Evolutionary conservation across 495 filamentous ascomycete genomes (phyloP).

Genomic region (Penicillium coffeae): DNA sequence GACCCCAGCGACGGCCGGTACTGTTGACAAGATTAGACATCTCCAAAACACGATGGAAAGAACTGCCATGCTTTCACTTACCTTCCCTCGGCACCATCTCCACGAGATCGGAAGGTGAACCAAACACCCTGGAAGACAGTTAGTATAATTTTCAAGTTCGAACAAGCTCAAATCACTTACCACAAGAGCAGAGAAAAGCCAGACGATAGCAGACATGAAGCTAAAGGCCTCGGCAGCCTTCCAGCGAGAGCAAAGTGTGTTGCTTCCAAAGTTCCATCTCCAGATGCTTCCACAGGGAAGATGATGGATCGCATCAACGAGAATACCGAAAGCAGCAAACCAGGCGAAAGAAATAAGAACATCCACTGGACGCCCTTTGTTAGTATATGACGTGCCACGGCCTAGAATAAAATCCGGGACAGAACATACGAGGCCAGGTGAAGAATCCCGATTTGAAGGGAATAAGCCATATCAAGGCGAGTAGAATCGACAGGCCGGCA

Average conservation of each 20-base stretch:
- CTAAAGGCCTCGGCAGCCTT: slow-evolving; percentile 64
- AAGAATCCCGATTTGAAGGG: slow-evolving; percentile 48
- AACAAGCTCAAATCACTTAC: slow-evolving; percentile 21
- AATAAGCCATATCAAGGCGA: slow-evolving; percentile 52
- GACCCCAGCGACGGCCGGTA: slow-evolving; percentile 21
- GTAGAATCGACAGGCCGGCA: slow-evolving; percentile 50
- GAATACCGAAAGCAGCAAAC: slow-evolving; percentile 61
- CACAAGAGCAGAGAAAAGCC: slow-evolving; percentile 58
- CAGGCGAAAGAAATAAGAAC: slow-evolving; percentile 56
- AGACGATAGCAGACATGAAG: slow-evolving; percentile 64
- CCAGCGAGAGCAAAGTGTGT: slow-evolving; percentile 53
- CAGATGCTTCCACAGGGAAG: slow-evolving; percentile 54
- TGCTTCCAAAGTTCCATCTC: slow-evolving; percentile 42
- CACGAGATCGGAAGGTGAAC: slow-evolving; percentile 36
- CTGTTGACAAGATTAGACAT: slow-evolving; percentile 6
- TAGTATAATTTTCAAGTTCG: background rate
- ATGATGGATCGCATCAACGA: slow-evolving; percentile 51
- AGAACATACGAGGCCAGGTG: slow-evolving; percentile 38
- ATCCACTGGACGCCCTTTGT: slow-evolving; percentile 38
- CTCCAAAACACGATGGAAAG: background rate
- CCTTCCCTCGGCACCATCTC: slow-evolving; percentile 3
- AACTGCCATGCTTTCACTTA: background rate
- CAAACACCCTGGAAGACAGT: slow-evolving; percentile 31
- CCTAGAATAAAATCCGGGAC: background rate
- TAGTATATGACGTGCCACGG: slow-evolving; percentile 3